Evolutionary conservation across 2,329 filamentous ascomycete genomes (phyloP).

Genomic region (Metarhizium guizhouense): DNA sequence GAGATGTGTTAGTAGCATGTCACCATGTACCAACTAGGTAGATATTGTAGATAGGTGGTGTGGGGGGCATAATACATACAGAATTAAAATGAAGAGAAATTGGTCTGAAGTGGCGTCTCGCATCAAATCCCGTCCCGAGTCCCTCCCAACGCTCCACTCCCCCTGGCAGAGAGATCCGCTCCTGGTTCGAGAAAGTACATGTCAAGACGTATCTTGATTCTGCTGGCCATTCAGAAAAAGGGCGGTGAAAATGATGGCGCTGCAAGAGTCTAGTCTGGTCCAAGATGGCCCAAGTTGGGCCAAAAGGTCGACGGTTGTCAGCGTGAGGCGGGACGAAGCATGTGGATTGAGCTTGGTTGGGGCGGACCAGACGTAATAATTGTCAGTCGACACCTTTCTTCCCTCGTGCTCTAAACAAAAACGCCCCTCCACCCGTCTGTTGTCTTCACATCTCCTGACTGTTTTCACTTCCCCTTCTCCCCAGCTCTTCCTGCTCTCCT

Average conservation of each 20-base stretch:
- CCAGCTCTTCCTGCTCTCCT: not conserved
- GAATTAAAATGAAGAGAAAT: not conserved
- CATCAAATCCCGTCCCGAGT: not conserved
- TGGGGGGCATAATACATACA: not conserved
- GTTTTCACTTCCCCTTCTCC: not conserved
- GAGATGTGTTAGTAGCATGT: not conserved
- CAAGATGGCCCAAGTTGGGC: not conserved
- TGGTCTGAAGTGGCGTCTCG: not conserved
- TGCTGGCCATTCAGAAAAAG: constrained; percentile 7
- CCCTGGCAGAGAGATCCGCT: constrained; percentile 1
- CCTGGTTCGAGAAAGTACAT: not conserved
- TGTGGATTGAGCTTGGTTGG: not conserved
- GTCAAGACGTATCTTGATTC: not conserved
- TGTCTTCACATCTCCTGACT: not conserved
- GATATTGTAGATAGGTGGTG: not conserved
- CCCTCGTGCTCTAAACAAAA: constrained; percentile 3
- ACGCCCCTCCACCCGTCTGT: constrained; percentile 1
- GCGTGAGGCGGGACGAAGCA: not conserved
- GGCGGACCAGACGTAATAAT: too few relatives aligned
- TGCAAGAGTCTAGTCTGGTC: constrained; percentile 5
- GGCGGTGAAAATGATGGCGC: constrained; percentile 12
- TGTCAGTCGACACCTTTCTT: not conserved
- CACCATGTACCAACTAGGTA: too few relatives aligned
- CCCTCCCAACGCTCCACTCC: not conserved
- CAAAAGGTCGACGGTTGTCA: not conserved